Conservation (phyloP, 2,329 filamentous ascomycete genomes). For the Aspergillus calidoustus region DNA sequence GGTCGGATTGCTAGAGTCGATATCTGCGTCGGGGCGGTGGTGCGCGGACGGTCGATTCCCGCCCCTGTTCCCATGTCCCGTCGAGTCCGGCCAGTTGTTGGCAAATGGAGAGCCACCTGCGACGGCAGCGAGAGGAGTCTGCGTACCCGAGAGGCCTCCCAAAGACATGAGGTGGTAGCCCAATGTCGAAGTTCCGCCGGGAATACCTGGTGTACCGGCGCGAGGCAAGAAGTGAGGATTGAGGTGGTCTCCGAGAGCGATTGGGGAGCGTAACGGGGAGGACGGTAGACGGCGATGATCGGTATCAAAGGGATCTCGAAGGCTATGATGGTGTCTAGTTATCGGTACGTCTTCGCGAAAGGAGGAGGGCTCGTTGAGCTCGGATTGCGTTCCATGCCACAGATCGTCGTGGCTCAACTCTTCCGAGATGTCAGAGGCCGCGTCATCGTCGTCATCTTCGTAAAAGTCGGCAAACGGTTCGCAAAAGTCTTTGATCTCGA, state of each 20-base stretch:
- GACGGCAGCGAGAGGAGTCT: conserved; percentile 54
- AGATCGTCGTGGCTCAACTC: conserved; percentile 35
- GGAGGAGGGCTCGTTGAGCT: conserved; percentile 33
- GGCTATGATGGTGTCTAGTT: conserved; percentile 26
- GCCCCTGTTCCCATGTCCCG: conserved; percentile 24
- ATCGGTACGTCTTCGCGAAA: conserved; percentile 38
- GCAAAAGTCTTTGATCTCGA: conserved; percentile 95
- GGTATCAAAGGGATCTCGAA: conserved; percentile 36
- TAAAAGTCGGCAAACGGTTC: conserved; percentile 97
- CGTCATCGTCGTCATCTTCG: conserved; percentile 69
- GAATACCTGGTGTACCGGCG: conserved; percentile 52
- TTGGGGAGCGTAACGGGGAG: conserved; percentile 38
- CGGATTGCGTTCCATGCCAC: conserved; percentile 27
- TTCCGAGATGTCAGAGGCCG: conserved; percentile 42
- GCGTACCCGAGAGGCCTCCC: conserved; percentile 53
- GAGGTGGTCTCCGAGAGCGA: conserved; percentile 43
- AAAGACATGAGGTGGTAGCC: conserved; percentile 54
- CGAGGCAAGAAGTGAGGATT: conserved; percentile 50
- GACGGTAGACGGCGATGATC: conserved; percentile 32
- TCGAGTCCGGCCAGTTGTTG: conserved; percentile 40
- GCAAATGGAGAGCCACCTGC: conserved; percentile 49
- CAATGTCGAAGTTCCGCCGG: conserved; percentile 55
- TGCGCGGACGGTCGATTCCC: conserved; percentile 24
- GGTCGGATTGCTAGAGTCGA: conserved; percentile 42
- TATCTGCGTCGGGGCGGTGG: conserved; percentile 37